Evolutionary conservation across 495 filamentous ascomycete species (phyloP).

Genomic region (Aspergillus biplanus): DNA sequence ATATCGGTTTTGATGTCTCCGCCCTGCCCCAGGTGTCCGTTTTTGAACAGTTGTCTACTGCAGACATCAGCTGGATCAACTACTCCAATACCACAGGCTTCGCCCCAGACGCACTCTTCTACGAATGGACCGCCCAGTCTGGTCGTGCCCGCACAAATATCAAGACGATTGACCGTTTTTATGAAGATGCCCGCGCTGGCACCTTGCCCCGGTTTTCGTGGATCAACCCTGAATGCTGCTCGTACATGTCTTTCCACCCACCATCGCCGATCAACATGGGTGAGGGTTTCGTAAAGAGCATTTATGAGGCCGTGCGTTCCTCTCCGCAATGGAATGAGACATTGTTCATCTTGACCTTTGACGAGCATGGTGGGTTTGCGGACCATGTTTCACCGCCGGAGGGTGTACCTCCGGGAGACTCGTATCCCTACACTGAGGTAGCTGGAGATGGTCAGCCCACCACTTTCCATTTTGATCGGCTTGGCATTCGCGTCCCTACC

Average conservation of each 20-base stretch:
- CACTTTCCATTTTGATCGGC: slow-evolving; percentile 53
- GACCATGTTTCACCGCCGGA: slow-evolving; percentile 53
- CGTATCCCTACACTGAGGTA: slow-evolving; percentile 45
- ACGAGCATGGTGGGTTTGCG: slow-evolving; percentile 55
- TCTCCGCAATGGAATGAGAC: slow-evolving; percentile 55
- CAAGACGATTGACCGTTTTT: slow-evolving; percentile 40
- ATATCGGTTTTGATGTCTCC: slow-evolving; percentile 45
- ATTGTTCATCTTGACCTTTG: slow-evolving; percentile 53
- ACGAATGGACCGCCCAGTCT: slow-evolving; percentile 45
- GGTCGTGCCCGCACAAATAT: slow-evolving; percentile 36
- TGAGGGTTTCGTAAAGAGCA: slow-evolving; percentile 53
- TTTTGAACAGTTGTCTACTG: slow-evolving; percentile 51
- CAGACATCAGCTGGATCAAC: slow-evolving; percentile 52
- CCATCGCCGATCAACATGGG: slow-evolving; percentile 50
- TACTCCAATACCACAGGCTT: slow-evolving; percentile 50
- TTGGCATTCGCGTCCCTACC: slow-evolving; percentile 55
- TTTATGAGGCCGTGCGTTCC: slow-evolving; percentile 53
- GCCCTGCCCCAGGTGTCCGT: slow-evolving; percentile 49
- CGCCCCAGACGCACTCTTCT: slow-evolving; percentile 42
- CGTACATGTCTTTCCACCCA: slow-evolving; percentile 54
- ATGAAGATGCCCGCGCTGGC: slow-evolving; percentile 42
- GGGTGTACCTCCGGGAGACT: slow-evolving; percentile 47
- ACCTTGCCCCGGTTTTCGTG: slow-evolving; percentile 51
- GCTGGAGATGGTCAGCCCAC: slow-evolving; percentile 44
- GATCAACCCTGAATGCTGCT: slow-evolving; percentile 59